A percentile compares a stretch with the other conserved stretches of the same genome.
Conservation (phyloP, 208 protist genomes). For the Eutreptiella sp. region DNA sequence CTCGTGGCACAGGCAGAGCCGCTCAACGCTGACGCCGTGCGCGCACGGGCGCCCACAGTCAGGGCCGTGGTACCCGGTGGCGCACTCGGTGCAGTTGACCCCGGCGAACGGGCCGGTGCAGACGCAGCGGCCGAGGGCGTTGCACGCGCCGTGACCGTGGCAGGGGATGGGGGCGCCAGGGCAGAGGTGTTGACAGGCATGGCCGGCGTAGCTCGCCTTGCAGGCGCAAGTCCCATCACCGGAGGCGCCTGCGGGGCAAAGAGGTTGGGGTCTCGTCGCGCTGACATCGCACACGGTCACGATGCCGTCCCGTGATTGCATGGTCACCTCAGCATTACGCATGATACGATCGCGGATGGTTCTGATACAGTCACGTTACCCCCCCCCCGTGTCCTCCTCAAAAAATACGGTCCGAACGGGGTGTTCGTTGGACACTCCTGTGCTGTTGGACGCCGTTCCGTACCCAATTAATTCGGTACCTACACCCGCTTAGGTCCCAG, state of each 20-base stretch:
- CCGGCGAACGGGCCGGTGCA: slow-evolving; percentile 20
- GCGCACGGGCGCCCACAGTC: background rate
- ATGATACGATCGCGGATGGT: too few species aligned
- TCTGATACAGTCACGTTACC: too few species aligned
- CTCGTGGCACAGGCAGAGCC: slow-evolving; percentile 7
- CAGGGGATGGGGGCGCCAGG: slow-evolving; percentile 16
- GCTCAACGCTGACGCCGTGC: slow-evolving; percentile 9
- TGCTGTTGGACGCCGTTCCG: too few species aligned
- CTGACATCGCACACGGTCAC: too few species aligned
- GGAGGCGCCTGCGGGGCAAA: background rate
- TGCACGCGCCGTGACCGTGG: slow-evolving; percentile 25
- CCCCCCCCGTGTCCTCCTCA: too few species aligned
- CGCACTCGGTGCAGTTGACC: slow-evolving; percentile 23
- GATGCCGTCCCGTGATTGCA: too few species aligned
- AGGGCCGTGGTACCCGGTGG: slow-evolving; percentile 1
- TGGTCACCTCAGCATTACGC: too few species aligned
- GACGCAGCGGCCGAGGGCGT: slow-evolving; percentile 7
- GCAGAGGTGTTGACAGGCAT: slow-evolving; percentile 17
- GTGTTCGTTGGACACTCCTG: too few species aligned
- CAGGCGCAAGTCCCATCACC: slow-evolving; percentile 7
- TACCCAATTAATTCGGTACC: too few species aligned
- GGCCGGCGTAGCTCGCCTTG: slow-evolving; percentile 16
- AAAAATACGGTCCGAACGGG: too few species aligned
- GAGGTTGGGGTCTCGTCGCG: too few species aligned
- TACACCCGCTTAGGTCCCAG: too few species aligned